Percentiles rank a stretch among this genome's conserved stretches.
Conservation (phyloP, 768 basidiomycete species). For the Kondoa subrosea region DNA sequence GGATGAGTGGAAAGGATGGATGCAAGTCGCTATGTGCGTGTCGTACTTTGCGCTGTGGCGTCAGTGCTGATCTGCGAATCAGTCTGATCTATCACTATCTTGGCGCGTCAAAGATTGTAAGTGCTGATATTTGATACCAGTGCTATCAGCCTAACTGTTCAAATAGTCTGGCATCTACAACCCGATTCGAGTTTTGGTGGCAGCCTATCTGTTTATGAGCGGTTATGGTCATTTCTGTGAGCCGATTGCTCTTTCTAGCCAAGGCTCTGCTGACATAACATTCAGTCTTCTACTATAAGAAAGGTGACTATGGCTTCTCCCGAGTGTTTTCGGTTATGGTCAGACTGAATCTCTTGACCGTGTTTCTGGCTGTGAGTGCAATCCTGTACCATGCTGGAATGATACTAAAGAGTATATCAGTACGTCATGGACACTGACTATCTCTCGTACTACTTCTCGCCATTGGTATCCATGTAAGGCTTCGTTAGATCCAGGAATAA, state of each 20-base stretch:
- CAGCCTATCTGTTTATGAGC: conserved; percentile 62
- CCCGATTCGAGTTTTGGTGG: conserved; percentile 69
- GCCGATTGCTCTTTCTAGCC: neutral
- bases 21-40: conserved; percentile 65
- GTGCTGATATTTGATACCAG: too few species aligned
- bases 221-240: conserved; percentile 49
- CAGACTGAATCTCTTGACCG: conserved; percentile 64
- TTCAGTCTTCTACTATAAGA: conserved; percentile 71
- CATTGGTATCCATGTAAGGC: conserved; percentile 53
- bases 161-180: conserved; percentile 67
- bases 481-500: too few species aligned
- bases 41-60: neutral
- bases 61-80: neutral
- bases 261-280: conserved; percentile 36
- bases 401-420: neutral
- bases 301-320: conserved; percentile 65
- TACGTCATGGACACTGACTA: conserved; percentile 88
- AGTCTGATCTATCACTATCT: conserved; percentile 74
- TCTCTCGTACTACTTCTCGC: conserved; percentile 77
- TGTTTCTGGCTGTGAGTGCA: conserved; percentile 43
- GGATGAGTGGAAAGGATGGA: conserved; percentile 97
- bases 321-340: conserved; percentile 63
- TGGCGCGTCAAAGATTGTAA: conserved; percentile 58
- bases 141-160: too few species aligned
- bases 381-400: neutral